phyloP scores from a whole-genome alignment of 208 protist species.

The Wallacemonas sp. region DNA sequence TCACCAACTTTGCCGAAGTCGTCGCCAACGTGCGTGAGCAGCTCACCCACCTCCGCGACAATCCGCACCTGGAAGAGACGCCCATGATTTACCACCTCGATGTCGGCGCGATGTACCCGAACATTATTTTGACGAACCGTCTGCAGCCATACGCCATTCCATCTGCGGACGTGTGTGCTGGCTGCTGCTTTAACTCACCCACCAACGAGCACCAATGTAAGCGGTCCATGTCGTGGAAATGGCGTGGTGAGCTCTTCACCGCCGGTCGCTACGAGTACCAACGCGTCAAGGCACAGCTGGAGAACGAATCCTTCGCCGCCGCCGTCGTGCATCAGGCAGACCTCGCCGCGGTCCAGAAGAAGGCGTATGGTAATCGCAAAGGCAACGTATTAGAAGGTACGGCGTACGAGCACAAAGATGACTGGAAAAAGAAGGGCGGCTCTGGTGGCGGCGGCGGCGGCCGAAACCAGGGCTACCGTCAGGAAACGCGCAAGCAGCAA shows the following conservation, averaged over 20 bases:
- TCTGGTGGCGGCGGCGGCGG: conserved; percentile 18
- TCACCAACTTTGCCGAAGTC: conserved; percentile 95
- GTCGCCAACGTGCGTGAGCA: conserved; percentile 58
- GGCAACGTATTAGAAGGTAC: conserved; percentile 91
- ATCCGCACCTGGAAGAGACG: conserved; percentile 69
- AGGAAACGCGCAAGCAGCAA: conserved; percentile 56
- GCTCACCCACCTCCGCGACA: conserved; percentile 88
- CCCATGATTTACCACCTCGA: conserved; percentile 99
- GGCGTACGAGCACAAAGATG: conserved; percentile 75
- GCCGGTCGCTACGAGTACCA: conserved; percentile 94
- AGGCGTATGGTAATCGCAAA: conserved; percentile 90
- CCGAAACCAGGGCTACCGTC: conserved; percentile 63
- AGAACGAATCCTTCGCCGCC: conserved; percentile 93
- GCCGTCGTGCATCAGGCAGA: conserved; percentile 82
- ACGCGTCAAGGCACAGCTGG: conserved; percentile 95
- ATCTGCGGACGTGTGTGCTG: conserved; percentile 94
- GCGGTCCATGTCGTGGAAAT: conserved; percentile 98
- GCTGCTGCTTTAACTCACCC: conserved; percentile 97
- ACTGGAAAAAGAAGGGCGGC: conserved; percentile 33
- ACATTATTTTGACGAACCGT: conserved; percentile 99
- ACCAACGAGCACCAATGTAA: conserved; percentile 95
- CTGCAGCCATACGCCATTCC: conserved; percentile 98
- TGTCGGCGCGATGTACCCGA: conserved; percentile 99
- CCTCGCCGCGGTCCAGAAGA: conserved; percentile 87
- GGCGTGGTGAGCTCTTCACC: conserved; percentile 98